Conservation (phyloP, 495 filamentous ascomycete genomes). For the Letharia columbiana region DNA sequence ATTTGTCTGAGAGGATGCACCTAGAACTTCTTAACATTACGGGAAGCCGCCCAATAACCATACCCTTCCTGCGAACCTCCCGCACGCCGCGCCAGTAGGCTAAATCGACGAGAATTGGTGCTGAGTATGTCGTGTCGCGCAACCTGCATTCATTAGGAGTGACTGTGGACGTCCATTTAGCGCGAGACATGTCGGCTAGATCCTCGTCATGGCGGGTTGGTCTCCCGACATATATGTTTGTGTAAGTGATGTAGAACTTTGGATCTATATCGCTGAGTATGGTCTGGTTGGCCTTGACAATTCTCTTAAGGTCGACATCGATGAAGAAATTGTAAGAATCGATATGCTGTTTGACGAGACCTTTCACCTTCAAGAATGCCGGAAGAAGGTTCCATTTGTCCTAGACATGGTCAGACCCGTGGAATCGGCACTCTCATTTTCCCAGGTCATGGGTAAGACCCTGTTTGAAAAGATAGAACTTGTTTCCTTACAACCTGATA, state of each 20-base stretch:
- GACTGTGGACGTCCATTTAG: conserved; percentile 40
- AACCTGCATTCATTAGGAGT: conserved; percentile 93
- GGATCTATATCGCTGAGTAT: conserved; percentile 84
- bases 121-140: conserved; percentile 91
- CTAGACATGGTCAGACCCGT: conserved; percentile 25
- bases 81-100: conserved; percentile 70
- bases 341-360: conserved; percentile 92
- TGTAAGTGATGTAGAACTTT: conserved; percentile 74
- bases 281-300: conserved; percentile 76
- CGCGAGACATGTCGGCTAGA: conserved; percentile 30
- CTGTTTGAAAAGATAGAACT: background rate
- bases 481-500: background rate
- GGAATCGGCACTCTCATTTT: background rate
- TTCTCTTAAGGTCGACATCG: conserved; percentile 90
- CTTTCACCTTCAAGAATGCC: conserved; percentile 95
- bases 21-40: conserved; percentile 95
- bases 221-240: conserved; percentile 72
- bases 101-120: conserved; percentile 83
- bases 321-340: conserved; percentile 98
- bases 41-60: conserved; percentile 81
- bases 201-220: conserved; percentile 72
- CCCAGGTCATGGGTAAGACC: background rate
- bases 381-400: conserved; percentile 97
- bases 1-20: conserved; percentile 72
- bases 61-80: conserved; percentile 56